Conservation (phyloP, 371 early-diverging fungal species). For the Mortierella sp. region DNA sequence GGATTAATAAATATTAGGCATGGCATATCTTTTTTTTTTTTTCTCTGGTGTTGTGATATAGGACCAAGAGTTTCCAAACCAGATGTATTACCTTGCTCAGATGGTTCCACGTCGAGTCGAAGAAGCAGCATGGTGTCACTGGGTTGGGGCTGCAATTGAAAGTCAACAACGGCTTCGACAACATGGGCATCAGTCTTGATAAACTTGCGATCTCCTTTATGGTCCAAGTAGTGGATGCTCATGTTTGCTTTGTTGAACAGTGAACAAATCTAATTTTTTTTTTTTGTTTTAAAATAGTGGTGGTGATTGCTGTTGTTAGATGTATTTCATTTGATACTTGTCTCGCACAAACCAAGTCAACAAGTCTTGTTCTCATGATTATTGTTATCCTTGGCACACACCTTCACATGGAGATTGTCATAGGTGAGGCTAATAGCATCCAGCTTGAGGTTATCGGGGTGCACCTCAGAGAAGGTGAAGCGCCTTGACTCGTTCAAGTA, state of each 20-base stretch:
- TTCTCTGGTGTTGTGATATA: no score
- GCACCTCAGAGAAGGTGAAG: conserved; percentile 44
- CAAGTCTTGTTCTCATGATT: no score
- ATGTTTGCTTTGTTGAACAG: conserved; percentile 37
- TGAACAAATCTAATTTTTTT: conserved; percentile 24
- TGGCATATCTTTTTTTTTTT: neutral
- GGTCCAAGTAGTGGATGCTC: conserved; percentile 35
- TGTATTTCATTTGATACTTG: neutral
- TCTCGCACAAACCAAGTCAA: neutral
- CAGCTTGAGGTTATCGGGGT: conserved; percentile 31
- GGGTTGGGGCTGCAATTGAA: conserved; percentile 30
- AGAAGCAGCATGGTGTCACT: conserved; percentile 33
- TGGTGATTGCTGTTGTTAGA: no score
- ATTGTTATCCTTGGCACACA: neutral
- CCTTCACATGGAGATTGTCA: conserved; percentile 33
- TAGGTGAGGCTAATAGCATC: conserved; percentile 30
- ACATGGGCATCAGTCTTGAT: conserved; percentile 40
- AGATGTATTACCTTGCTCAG: conserved; percentile 16
- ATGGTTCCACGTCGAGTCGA: conserved; percentile 44
- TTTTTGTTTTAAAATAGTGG: neutral
- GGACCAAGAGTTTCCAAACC: conserved; percentile 7
- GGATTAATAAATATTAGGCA: neutral
- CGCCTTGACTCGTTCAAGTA: conserved; percentile 40
- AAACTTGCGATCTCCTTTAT: conserved; percentile 20
- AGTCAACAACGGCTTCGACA: conserved; percentile 26